Evolutionary conservation across 176 grass and related monocot genomes (phyloP).

Genomic region (Oryza officinalis): DNA sequence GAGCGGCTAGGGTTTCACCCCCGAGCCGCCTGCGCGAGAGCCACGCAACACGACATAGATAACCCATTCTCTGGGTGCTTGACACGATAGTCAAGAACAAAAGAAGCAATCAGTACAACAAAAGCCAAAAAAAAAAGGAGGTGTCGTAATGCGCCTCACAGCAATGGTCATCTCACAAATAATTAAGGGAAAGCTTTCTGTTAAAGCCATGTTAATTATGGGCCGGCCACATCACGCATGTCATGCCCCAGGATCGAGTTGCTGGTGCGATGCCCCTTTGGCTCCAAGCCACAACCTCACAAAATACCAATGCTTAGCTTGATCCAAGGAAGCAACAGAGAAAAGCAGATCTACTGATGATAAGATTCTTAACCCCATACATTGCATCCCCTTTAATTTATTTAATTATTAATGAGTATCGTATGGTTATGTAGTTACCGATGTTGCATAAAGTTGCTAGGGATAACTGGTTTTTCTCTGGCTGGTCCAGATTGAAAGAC

Average conservation of each 20-base stretch:
- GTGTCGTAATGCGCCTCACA: background rate
- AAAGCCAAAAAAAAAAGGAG: constrained; percentile 5
- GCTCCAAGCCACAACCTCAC: constrained; percentile 2
- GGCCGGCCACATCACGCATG: background rate
- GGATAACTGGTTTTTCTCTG: background rate
- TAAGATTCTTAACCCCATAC: background rate
- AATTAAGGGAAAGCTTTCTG: background rate
- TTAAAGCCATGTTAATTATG: background rate
- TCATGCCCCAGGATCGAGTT: background rate
- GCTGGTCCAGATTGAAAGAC: background rate
- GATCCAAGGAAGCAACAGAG: background rate
- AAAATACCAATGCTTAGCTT: background rate
- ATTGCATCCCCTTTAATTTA: background rate
- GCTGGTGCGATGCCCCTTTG: background rate
- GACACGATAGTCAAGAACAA: constrained; percentile 14
- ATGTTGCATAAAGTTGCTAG: background rate
- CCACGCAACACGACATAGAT: background rate
- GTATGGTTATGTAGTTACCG: background rate
- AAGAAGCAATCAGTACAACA: constrained; percentile 18
- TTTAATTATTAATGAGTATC: background rate
- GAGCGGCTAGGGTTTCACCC: too few relatives aligned
- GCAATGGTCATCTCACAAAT: background rate
- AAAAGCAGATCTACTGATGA: background rate
- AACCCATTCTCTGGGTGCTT: background rate
- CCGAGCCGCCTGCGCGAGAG: too few relatives aligned